Base-by-base conservation (phyloP, 148 eudicot species). In the Chenopodium suecicum region DNA sequence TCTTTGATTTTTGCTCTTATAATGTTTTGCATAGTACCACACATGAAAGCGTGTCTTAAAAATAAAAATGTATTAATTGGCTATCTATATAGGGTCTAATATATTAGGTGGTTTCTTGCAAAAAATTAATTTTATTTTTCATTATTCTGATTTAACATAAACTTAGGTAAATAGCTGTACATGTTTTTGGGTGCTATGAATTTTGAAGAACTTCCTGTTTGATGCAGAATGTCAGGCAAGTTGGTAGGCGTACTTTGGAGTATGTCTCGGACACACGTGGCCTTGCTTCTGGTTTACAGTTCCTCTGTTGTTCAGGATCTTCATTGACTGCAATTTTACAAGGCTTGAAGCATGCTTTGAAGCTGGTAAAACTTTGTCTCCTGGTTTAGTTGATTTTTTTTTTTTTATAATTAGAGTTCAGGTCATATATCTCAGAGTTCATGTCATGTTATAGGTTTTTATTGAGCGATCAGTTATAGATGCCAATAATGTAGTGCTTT, bases 151-250 rank as follows among this genome's bases (percentile, higher is more conserved):
- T 80, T 64, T 16, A 14, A 54, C 29, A 32, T 54, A 58, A 29
- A n/a, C 13, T 46, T 41, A 4, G 10, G 17, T 48, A 72, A 2
- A 23, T 70, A 62, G 62, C 67, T 46, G 44, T 37, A 34, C 19
- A 4, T n/a, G 2, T 69, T 41, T 10, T 11, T 81, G 65, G 65
- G 66, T 19, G 20, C 80, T 76, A 7, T 41, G 50, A 71, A 17
- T 48, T 71, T 48, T 80, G 73, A 75, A 79, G 66, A 50, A 16
- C 44, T 78, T 80, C 79, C 85, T 89, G 60, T 75, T 86, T 83
- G 75, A 52, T 90, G 90, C 91, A 96, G 99, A 90, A 88, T 89
- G 89, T 88, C 48, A 90, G 99, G 85, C 98, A 94, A 86, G 89
- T 88, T 82, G 94, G 92, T 77, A 88, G 94, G 87, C 90, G 89